Percentiles rank a stretch among this genome's conserved stretches.
Evolutionary conservation across 805 yeast genomes (phyloP).

Genomic region (Barnettozyma botsteinii): DNA sequence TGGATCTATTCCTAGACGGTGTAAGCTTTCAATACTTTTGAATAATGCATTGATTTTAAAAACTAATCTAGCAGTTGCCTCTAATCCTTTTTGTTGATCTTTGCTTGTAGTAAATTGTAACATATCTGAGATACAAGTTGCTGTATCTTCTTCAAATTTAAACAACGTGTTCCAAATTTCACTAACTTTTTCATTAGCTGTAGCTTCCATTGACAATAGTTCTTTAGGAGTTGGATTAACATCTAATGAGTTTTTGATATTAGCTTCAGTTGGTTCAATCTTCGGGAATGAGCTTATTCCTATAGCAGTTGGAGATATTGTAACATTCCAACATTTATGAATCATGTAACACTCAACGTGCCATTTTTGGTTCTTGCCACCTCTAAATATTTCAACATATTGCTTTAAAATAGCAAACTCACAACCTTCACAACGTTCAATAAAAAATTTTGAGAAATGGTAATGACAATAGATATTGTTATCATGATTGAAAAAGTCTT

Average conservation of each 20-base stretch:
- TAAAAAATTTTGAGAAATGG: conserved; percentile 82
- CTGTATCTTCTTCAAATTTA: conserved; percentile 85
- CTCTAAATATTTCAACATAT: conserved; percentile 85
- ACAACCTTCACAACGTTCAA: conserved; percentile 92
- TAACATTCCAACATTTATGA: conserved; percentile 92
- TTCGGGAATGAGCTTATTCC: conserved; percentile 35
- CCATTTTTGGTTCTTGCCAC: conserved; percentile 94
- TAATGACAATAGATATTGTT: conserved; percentile 82
- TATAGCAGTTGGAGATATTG: conserved; percentile 56
- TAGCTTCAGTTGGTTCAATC: conserved; percentile 22
- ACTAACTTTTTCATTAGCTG: conserved; percentile 52
- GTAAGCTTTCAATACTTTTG: conserved; percentile 58
- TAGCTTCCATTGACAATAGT: conserved; percentile 52
- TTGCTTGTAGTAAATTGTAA: conserved; percentile 74
- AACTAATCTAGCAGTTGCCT: conserved; percentile 66
- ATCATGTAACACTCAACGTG: conserved; percentile 99
- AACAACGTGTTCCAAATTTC: conserved; percentile 84
- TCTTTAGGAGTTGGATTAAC: conserved; percentile 39
- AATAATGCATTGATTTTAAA: conserved; percentile 72
- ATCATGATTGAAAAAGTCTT: conserved; percentile 85
- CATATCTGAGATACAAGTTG: conserved; percentile 88
- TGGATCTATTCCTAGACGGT: conserved; percentile 22
- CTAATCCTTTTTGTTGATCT: conserved; percentile 59
- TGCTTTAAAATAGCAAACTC: conserved; percentile 86
- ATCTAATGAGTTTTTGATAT: conserved; percentile 22